Evolutionary conservation across 176 grass and related monocot genomes (phyloP).

Genomic region (Ananas comosus): DNA sequence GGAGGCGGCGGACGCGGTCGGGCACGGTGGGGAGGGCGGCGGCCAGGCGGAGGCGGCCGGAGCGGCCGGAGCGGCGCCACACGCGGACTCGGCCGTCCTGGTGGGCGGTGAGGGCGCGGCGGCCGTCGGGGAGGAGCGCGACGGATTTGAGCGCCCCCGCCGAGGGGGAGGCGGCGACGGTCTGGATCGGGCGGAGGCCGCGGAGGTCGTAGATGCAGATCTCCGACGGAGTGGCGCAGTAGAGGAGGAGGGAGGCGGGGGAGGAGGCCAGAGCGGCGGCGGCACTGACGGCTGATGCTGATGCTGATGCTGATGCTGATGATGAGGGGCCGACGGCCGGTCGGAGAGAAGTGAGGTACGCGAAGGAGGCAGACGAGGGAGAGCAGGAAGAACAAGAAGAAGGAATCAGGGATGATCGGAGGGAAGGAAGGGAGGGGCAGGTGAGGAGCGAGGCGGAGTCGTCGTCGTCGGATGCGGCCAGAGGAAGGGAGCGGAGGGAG

Average conservation of each 20-base stretch:
- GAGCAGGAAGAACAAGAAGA: not conserved
- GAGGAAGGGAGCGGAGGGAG: too few species aligned
- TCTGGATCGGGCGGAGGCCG: conserved; percentile 19
- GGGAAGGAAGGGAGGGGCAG: conserved; percentile 50
- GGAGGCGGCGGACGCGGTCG: conserved; percentile 63
- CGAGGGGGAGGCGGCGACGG: not conserved
- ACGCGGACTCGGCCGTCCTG: conserved; percentile 69
- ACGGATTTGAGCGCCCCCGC: conserved; percentile 59
- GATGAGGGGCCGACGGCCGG: conserved; percentile 1
- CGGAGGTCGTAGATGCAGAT: conserved; percentile 27
- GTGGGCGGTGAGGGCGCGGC: conserved; percentile 43
- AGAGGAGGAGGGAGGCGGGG: conserved; percentile 3
- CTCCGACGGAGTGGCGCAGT: conserved; percentile 27
- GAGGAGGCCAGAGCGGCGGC: conserved; percentile 11
- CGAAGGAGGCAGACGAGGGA: conserved; percentile 13
- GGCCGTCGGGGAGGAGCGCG: conserved; percentile 25
- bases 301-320: too few species aligned
- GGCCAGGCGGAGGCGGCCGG: conserved; percentile 35
- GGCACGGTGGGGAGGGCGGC: conserved; percentile 60
- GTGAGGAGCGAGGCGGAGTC: conserved; percentile 27
- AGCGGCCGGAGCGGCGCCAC: conserved; percentile 38
- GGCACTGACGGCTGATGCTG: not conserved
- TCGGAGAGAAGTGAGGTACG: conserved; percentile 33
- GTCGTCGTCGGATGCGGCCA: too few species aligned
- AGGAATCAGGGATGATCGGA: conserved; percentile 15